These are phyloP conservation scores for Tothia fuscella DNA, from an alignment of 2,329 filamentous ascomycete species.

Conservation along the genomic window DNA sequence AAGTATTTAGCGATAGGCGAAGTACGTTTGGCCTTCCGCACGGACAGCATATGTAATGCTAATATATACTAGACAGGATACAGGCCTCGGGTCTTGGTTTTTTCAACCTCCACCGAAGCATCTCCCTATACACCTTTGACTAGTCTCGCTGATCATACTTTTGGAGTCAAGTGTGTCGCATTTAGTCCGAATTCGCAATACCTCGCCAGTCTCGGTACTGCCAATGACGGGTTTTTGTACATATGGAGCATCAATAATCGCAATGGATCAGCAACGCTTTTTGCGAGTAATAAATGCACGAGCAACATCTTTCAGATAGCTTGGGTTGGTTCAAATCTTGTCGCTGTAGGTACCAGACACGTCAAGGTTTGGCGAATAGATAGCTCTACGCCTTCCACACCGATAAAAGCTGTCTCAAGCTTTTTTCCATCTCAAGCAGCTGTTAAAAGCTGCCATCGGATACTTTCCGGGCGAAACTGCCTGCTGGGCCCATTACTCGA, in stretches of 20 bases:
- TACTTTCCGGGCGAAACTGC: conserved; percentile 77
- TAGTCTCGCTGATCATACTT: conserved; percentile 78
- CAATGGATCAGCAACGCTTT: conserved; percentile 64
- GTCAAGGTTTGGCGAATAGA: conserved; percentile 89
- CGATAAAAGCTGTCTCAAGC: conserved; percentile 14
- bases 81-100: conserved; percentile 80
- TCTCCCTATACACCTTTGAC: conserved; percentile 73
- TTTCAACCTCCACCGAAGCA: conserved; percentile 62
- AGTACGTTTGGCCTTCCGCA: conserved; percentile 28
- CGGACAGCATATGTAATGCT: conserved; percentile 15
- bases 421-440: conserved; percentile 31
- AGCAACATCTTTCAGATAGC: conserved; percentile 74
- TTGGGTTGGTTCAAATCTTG: conserved; percentile 74
- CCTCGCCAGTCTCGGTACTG: conserved; percentile 74
- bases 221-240: conserved; percentile 89
- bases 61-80: conserved; percentile 59
- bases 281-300: conserved; percentile 87
- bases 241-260: conserved; percentile 80
- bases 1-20: conserved; percentile 85
- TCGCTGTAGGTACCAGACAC: conserved; percentile 83
- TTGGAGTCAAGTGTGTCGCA: conserved; percentile 75
- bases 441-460: conserved; percentile 43
- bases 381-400: conserved; percentile 45
- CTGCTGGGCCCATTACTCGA: conserved; percentile 73
- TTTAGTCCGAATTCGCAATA: conserved; percentile 82